Evolutionary conservation across 225 moss, liverwort and hornwort genomes (phyloP), one percentile per base, ranked within the genome.

Genomic region (Marchantia paleacea): DNA sequence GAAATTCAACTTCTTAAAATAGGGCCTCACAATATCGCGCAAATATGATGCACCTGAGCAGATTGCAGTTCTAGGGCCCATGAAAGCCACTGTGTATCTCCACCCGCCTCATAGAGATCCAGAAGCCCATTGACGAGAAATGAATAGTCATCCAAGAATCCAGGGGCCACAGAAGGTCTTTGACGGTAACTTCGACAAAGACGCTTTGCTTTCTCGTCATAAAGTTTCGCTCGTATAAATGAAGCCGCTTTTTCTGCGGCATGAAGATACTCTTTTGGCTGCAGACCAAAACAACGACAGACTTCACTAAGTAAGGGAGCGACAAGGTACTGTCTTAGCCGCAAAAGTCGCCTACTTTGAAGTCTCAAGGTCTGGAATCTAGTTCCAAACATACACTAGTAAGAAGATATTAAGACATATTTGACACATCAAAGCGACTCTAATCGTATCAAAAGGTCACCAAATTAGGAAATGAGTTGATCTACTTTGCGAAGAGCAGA

Each of bases 81-180:
- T 31, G 87, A 78, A 52, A 99, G 88, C 99, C 95, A 99, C 82
- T 84, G 83, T 58, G 88, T 88, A 77, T 92, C 88, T 55, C 99
- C 95, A 47, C 92, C 92, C 2, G 83, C 90, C 83, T 99, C 99
- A 51, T 92, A 99, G 60, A 95, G 65, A 84, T 99, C 99, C 68
- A 99, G 78, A 67, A 99, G 92, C n/a, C 93, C 95, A 55, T 94
- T 90, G 66, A 99, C 87, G 8, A 99, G 90, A 69, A 92, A 95
- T 60, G 99, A 86, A 73, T 99, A 99, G 77, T 99, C 99, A 75
- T 99, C 99, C 76, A 95, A 69, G 79, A 99, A 99, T 12, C 99
- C 99, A 68, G 91, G 91, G 14, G 95, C 95, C 83, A 88, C 90
- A 0, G 95, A 95, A 72, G 91, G 94, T 55, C 86, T 82, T 15